These are phyloP conservation scores for Penicillium canariense DNA, from an alignment of 495 filamentous ascomycete genomes.

Conservation along the genomic window DNA sequence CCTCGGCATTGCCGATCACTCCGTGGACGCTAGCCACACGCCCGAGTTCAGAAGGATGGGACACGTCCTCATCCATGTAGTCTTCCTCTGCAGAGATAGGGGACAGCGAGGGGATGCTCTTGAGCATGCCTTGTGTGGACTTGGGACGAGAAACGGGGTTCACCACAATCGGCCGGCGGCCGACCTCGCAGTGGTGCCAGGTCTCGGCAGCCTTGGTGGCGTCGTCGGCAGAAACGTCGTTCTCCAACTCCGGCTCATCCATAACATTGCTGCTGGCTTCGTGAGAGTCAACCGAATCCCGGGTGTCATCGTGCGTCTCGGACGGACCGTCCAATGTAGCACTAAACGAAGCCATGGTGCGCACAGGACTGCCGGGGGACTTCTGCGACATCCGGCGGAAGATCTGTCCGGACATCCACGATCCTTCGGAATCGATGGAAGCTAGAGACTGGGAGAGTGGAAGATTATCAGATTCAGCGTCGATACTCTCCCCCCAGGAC, in stretches of 20 bases:
- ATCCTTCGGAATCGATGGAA: slow-evolving; percentile 86
- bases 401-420: slow-evolving; percentile 80
- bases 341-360: slow-evolving; percentile 46
- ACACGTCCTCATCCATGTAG: slow-evolving; percentile 37
- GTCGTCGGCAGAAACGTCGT: slow-evolving; percentile 18
- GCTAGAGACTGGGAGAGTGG: slow-evolving; percentile 71
- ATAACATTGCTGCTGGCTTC: slow-evolving; percentile 42
- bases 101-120: slow-evolving; percentile 49
- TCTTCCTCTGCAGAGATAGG: slow-evolving; percentile 46
- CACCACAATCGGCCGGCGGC: slow-evolving; percentile 51
- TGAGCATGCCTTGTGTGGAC: slow-evolving; percentile 67
- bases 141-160: slow-evolving; percentile 50
- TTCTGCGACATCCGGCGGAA: slow-evolving; percentile 52
- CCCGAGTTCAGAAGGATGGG: slow-evolving; percentile 41
- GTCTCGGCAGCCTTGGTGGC: slow-evolving; percentile 34
- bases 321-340: slow-evolving; percentile 13
- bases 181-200: slow-evolving; percentile 55
- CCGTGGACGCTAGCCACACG: slow-evolving; percentile 66
- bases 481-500: slow-evolving; percentile 40
- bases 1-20: slow-evolving; percentile 55
- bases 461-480: slow-evolving; percentile 35
- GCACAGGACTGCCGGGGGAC: slow-evolving; percentile 36
- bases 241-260: slow-evolving; percentile 31
- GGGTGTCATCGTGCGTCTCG: slow-evolving; percentile 31
- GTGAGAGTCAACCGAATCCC: slow-evolving; percentile 22